Percentiles rank a stretch among this genome's conserved stretches.
These are phyloP conservation scores for Ceriops tagal DNA, from an alignment of 345 rosid genomes.

Conservation along the genomic window DNA sequence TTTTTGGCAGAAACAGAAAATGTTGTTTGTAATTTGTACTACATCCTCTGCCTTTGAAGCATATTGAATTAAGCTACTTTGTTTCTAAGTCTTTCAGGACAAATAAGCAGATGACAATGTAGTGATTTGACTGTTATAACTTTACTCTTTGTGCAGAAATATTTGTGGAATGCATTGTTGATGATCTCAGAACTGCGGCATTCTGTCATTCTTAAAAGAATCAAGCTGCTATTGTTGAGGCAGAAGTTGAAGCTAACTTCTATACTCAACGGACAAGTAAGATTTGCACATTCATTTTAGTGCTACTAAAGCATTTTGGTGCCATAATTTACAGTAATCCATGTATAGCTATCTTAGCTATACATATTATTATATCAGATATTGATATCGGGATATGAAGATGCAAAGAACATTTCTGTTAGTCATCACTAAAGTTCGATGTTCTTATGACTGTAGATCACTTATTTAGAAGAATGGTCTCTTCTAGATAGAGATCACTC, in stretches of 20 bases:
- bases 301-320: background rate
- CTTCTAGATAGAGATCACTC: constrained; percentile 66
- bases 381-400: background rate
- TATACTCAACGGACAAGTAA: constrained; percentile 81
- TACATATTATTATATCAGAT: background rate
- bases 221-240: constrained; percentile 66
- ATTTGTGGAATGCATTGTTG: constrained; percentile 82
- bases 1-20: too few species aligned
- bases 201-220: constrained; percentile 71
- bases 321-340: too few species aligned
- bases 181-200: constrained; percentile 68
- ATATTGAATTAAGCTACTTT: background rate
- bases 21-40: too few species aligned
- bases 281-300: constrained; percentile 25
- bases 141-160: constrained; percentile 44
- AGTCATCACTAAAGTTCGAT: constrained; percentile 6
- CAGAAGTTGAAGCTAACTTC: constrained; percentile 79
- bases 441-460: constrained; percentile 43
- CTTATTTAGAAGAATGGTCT: constrained; percentile 71
- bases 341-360: too few species aligned
- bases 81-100: constrained; percentile 4
- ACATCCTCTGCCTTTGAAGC: background rate
- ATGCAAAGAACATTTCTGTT: constrained; percentile 5
- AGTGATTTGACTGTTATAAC: constrained; percentile 12
- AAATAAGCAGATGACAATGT: background rate